phyloP scores from a whole-genome alignment of 208 protist genomes.

The Balamuthia mandrillaris region DNA sequence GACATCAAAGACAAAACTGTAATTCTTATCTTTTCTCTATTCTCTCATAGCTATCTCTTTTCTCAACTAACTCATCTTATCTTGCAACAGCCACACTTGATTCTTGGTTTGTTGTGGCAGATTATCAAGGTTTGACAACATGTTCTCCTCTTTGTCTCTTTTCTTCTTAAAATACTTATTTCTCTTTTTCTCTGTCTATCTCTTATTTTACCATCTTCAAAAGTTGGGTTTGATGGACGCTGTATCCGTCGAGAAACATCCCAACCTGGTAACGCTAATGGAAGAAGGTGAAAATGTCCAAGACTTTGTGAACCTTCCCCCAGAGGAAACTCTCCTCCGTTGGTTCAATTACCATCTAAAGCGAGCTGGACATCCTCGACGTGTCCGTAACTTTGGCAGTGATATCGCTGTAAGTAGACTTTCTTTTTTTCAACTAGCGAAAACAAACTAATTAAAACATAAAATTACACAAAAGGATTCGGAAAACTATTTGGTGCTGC shows the following conservation, averaged over 20 bases:
- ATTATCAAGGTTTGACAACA: conserved; percentile 65
- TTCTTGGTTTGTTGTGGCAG: conserved; percentile 83
- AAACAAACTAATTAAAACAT: too few species aligned
- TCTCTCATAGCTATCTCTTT: too few species aligned
- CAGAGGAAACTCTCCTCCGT: conserved; percentile 74
- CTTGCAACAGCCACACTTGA: conserved; percentile 69
- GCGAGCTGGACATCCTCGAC: conserved; percentile 59
- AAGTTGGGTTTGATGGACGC: conserved; percentile 58
- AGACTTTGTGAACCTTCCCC: conserved; percentile 70
- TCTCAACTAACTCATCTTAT: too few species aligned
- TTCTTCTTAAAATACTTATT: too few species aligned
- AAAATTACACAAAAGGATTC: too few species aligned
- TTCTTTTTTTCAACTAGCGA: too few species aligned
- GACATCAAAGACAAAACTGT: conserved; percentile 56
- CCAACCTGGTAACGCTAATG: conserved; percentile 72
- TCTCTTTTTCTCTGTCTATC: background rate
- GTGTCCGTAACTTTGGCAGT: conserved; percentile 72
- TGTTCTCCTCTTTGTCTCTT: background rate
- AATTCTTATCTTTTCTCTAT: too few species aligned
- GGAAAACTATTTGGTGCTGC: conserved; percentile 70
- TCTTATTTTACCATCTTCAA: too few species aligned
- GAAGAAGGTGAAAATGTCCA: conserved; percentile 72
- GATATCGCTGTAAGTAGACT: conserved; percentile 68
- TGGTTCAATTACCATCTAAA: conserved; percentile 84
- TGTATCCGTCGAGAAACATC: conserved; percentile 73